phyloP scores from a whole-genome alignment of 208 protist genomes.

The Trypanosoma theileri region DNA sequence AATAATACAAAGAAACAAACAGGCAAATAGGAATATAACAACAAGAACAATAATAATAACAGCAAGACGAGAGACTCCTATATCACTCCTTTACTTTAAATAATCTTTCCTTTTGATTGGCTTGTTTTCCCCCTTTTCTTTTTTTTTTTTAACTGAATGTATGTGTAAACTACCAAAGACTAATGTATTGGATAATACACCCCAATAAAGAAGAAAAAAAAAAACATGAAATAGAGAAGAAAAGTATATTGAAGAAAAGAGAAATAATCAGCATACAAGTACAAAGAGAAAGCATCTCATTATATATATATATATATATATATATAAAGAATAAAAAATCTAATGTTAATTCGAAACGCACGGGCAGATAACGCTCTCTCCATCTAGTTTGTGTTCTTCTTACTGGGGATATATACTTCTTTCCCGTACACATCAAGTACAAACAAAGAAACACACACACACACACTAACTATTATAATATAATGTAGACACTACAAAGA shows the following conservation, averaged over 20 bases:
- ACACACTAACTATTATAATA: no score
- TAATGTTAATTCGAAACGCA: background rate
- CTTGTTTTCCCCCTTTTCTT: background rate
- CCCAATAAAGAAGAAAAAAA: conserved; percentile 16
- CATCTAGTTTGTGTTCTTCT: no score
- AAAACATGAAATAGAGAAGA: conserved; percentile 11
- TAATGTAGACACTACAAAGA: no score
- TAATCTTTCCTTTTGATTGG: background rate
- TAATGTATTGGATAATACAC: background rate
- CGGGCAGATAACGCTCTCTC: no score
- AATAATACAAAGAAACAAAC: background rate
- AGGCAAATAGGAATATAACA: background rate
- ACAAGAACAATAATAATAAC: no score
- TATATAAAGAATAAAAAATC: background rate
- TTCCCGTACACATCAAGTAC: no score
- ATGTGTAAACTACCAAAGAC: no score
- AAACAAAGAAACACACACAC: no score
- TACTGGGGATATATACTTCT: no score
- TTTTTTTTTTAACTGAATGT: background rate
- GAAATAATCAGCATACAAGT: conserved; percentile 13
- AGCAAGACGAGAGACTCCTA: no score
- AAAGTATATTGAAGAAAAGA: background rate
- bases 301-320: background rate
- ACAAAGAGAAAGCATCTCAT: background rate
- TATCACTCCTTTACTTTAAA: no score